These are phyloP conservation scores for Penicillium sclerotiorum DNA, from an alignment of 2,329 filamentous ascomycete species.

Conservation along the genomic window DNA sequence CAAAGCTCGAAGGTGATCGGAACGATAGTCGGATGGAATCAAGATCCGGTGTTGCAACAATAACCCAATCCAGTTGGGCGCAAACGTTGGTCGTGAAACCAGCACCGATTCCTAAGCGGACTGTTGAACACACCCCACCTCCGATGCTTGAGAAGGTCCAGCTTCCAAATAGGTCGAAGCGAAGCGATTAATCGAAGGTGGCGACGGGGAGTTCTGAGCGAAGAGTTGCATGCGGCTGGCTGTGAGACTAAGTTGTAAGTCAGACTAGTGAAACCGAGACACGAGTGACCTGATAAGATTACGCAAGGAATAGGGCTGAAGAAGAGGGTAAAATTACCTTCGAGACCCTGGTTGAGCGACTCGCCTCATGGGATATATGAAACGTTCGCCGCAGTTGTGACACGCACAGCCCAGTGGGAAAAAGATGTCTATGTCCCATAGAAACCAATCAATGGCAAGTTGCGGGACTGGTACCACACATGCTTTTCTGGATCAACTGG, in stretches of 20 bases:
- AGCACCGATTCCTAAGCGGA: conserved; percentile 20
- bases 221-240: conserved; percentile 17
- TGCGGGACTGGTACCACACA: conserved; percentile 17
- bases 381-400: conserved; percentile 28
- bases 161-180: conserved; percentile 18
- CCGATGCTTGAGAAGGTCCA: conserved; percentile 26
- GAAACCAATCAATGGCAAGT: conserved; percentile 23
- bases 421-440: conserved; percentile 27
- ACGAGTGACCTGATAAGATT: conserved; percentile 7
- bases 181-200: conserved; percentile 8
- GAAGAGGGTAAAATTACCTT: conserved; percentile 11
- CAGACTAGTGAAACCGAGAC: conserved; percentile 17
- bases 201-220: conserved; percentile 7
- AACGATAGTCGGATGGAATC: conserved; percentile 17
- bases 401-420: conserved; percentile 24
- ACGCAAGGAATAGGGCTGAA: conserved; percentile 24
- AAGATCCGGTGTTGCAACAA: conserved; percentile 21
- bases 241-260: conserved; percentile 19
- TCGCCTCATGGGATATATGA: conserved; percentile 29
- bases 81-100: conserved; percentile 28
- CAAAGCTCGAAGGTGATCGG: conserved; percentile 11
- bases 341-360: conserved; percentile 24
- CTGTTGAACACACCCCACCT: conserved; percentile 16
- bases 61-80: conserved; percentile 29
- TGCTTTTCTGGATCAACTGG: conserved; percentile 13